These are phyloP conservation scores for Anthracocystis setariae DNA, from an alignment of 1,284 basidiomycete genomes.

Conservation along the genomic window DNA sequence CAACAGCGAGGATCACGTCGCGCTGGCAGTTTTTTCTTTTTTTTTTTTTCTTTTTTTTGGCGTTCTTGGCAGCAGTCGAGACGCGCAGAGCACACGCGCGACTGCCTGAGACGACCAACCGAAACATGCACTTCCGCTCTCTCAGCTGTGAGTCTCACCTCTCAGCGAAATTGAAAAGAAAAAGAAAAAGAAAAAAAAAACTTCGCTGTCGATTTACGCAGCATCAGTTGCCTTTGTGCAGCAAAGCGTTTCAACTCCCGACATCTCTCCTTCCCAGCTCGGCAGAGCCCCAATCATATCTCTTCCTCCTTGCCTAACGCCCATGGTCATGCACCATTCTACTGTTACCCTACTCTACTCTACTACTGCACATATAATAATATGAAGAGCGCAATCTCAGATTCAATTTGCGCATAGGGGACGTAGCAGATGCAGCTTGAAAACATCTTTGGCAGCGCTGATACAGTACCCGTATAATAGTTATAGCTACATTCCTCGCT, in stretches of 20 bases:
- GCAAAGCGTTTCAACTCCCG: not conserved
- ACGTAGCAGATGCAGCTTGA: too few relatives aligned
- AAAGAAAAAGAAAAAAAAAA: not conserved
- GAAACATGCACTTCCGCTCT: slow-evolving; percentile 7
- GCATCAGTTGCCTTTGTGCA: not conserved
- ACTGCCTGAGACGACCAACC: not conserved
- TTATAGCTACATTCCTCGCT: not conserved
- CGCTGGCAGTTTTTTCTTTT: slow-evolving; percentile 3
- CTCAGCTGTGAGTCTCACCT: too few relatives aligned
- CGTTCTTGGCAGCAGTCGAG: slow-evolving; percentile 4
- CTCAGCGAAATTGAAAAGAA: not conserved
- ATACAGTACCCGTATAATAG: too few relatives aligned
- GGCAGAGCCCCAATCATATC: not conserved
- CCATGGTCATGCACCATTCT: too few relatives aligned
- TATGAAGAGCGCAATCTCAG: too few relatives aligned
- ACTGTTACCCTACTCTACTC: too few relatives aligned
- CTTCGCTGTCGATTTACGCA: not conserved
- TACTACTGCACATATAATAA: too few relatives aligned
- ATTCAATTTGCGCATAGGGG: too few relatives aligned
- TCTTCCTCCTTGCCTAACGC: too few relatives aligned
- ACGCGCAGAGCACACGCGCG: not conserved
- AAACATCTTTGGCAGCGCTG: too few relatives aligned
- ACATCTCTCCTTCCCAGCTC: slow-evolving; percentile 5
- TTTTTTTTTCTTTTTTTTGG: not conserved
- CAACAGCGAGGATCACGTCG: slow-evolving; percentile 1